A percentile compares a stretch with the other conserved stretches of the same genome.
Conservation (phyloP, 2,329 filamentous ascomycete species). For the Ophiostoma ulmi region DNA sequence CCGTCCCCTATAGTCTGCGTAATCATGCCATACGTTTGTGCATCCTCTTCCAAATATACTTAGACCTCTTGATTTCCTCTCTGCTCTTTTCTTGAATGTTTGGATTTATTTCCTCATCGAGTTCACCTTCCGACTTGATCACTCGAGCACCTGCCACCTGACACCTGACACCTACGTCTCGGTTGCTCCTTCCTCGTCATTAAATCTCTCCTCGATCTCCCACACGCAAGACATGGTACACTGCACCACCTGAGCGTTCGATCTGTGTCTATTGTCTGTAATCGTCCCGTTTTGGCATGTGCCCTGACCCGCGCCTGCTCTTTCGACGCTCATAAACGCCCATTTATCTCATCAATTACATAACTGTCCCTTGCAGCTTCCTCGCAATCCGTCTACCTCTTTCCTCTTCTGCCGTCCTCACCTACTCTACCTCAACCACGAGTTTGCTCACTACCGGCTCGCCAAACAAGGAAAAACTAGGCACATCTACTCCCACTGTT, state of each 20-base stretch:
- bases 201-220: not conserved
- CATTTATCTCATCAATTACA: conserved; percentile 1
- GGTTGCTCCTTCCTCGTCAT: conserved; percentile 9
- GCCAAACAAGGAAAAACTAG: not conserved
- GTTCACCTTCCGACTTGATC: not conserved
- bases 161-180: conserved; percentile 13
- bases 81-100: not conserved
- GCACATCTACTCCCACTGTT: conserved; percentile 6
- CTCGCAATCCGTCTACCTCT: not conserved
- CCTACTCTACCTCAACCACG: not conserved
- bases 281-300: conserved; percentile 22
- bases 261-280: conserved; percentile 11
- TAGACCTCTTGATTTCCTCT: not conserved
- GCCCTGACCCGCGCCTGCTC: conserved; percentile 18
- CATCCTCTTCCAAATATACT: not conserved
- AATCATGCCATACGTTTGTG: not conserved
- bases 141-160: conserved; percentile 15
- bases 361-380: not conserved
- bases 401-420: not conserved
- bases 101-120: not conserved
- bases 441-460: not conserved
- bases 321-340: not conserved
- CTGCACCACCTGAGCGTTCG: conserved; percentile 6
- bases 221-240: not conserved
- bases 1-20: not conserved